Evolutionary conservation across 768 basidiomycete genomes (phyloP).

Genomic region (Naganishia antarctica): DNA sequence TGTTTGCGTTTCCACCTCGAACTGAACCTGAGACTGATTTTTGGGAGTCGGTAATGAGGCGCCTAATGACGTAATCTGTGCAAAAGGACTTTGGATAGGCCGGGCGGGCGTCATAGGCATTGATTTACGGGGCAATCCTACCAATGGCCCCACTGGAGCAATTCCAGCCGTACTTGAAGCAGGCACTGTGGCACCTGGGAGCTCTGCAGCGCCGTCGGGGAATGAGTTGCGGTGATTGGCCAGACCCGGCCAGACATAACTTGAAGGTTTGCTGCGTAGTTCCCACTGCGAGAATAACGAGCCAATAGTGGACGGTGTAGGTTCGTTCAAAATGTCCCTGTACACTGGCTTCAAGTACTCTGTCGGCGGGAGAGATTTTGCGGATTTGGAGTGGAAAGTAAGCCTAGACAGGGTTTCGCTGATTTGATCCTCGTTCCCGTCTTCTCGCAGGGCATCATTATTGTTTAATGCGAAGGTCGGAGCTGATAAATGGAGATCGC

Average conservation of each 20-base stretch:
- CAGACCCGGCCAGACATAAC: background rate
- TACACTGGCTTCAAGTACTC: background rate
- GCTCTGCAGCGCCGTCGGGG: too few relatives aligned
- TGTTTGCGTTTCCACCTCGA: slow-evolving; percentile 1
- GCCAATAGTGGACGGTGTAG: background rate
- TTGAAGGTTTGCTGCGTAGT: background rate
- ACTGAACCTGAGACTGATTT: slow-evolving; percentile 3
- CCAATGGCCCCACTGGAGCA: background rate
- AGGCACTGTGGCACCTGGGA: too few relatives aligned
- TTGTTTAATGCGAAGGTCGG: background rate
- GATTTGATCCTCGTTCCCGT: background rate
- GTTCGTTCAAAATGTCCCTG: background rate
- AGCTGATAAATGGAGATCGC: slow-evolving; percentile 7
- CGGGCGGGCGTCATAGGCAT: background rate
- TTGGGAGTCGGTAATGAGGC: background rate
- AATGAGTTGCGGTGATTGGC: background rate
- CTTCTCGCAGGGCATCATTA: background rate
- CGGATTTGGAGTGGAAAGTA: background rate
- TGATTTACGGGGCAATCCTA: background rate
- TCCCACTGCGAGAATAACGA: slow-evolving; percentile 3
- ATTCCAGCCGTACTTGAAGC: background rate
- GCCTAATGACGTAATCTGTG: too few relatives aligned
- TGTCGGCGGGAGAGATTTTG: background rate
- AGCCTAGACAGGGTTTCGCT: slow-evolving; percentile 16
- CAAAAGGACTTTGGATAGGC: background rate